Evolutionary conservation across 345 rosid species (phyloP), one percentile per base, ranked within the genome.

Genomic region (Bruguiera gymnorhiza): DNA sequence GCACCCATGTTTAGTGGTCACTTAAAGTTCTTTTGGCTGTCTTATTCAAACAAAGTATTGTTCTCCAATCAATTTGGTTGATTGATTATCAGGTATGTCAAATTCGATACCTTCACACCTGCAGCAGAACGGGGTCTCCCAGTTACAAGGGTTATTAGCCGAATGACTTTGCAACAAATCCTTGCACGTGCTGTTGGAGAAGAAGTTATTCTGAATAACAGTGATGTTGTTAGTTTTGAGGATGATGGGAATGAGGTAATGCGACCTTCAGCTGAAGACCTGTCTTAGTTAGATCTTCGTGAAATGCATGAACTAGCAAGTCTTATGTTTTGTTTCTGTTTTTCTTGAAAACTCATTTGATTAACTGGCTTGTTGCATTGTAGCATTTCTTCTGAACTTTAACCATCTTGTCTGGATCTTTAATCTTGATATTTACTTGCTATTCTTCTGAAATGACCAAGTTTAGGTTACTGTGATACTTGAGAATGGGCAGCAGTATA

Each of bases 21-120:
- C 18, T 43, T 43, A 43, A 43, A 43, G 50, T 43, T 43, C 50
- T 43, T 43, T 32, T 48, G 18, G 52, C 36, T 72, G 58, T n/a
- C 20, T 68, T 71, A 6, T 60, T 61, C n/a, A 29, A 30, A 52
- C 34, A 36, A 43, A 57, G 10, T 37, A 15, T 58, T 73, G 43
- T 67, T 71, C 30, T 69, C 27, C 50, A 73, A 31, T 80, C 50
- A 73, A 63, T 64, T 46, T 75, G 65, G 72, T 55, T 70, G 55
- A 52, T 59, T 60, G 67, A 65, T 70, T 69, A 81, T 72, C 88
- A 89, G 97, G 99, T 92, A 84, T 62, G 69, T 87, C 60, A 92
- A 92, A 89, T 92, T 95, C 77, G 99, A 95, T 78, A 88, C 92
- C 34, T 95, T 95, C 85, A 92, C 97, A 58, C 97, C 97, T 60